Percentiles rank a stretch among this genome's conserved stretches.
Conservation (phyloP, 331 rosid species). For the Dryas integrifolia region DNA sequence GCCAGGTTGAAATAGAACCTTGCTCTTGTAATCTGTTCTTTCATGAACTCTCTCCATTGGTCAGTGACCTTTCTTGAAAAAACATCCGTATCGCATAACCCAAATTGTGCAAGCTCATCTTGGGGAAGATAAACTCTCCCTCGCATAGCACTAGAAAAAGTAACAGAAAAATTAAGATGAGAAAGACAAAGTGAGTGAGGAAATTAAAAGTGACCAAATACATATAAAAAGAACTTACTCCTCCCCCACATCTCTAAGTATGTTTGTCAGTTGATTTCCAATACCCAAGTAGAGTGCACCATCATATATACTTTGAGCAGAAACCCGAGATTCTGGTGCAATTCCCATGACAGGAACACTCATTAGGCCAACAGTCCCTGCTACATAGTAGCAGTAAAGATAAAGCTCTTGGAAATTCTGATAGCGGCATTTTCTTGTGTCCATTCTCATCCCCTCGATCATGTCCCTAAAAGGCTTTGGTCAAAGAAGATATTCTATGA, state of each 20-base stretch:
- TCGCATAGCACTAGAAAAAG: constrained; percentile 58
- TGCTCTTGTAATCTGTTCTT: constrained; percentile 73
- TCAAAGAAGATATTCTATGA: constrained; percentile 1
- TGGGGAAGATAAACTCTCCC: constrained; percentile 90
- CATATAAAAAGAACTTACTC: constrained; percentile 50
- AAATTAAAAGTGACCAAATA: not conserved
- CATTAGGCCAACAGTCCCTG: constrained; percentile 89
- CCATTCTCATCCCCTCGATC: constrained; percentile 93
- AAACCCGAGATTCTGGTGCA: constrained; percentile 51
- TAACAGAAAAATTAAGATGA: not conserved
- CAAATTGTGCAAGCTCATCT: constrained; percentile 85
- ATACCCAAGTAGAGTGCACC: constrained; percentile 74
- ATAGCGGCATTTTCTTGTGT: constrained; percentile 57
- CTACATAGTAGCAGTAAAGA: constrained; percentile 82
- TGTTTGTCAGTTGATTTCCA: constrained; percentile 85
- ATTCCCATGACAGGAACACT: constrained; percentile 88
- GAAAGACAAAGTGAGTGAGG: not conserved
- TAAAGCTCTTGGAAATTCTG: constrained; percentile 68
- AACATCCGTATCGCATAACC: constrained; percentile 54
- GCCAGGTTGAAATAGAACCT: constrained; percentile 68
- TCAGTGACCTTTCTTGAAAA: constrained; percentile 58
- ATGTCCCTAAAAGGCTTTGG: constrained; percentile 74
- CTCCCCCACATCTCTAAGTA: constrained; percentile 92
- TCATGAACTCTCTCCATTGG: constrained; percentile 77
- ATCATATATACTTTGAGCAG: constrained; percentile 49